Evolutionary conservation across 2,329 filamentous ascomycete genomes (phyloP).

Genomic region (Colletotrichum spaethianum): DNA sequence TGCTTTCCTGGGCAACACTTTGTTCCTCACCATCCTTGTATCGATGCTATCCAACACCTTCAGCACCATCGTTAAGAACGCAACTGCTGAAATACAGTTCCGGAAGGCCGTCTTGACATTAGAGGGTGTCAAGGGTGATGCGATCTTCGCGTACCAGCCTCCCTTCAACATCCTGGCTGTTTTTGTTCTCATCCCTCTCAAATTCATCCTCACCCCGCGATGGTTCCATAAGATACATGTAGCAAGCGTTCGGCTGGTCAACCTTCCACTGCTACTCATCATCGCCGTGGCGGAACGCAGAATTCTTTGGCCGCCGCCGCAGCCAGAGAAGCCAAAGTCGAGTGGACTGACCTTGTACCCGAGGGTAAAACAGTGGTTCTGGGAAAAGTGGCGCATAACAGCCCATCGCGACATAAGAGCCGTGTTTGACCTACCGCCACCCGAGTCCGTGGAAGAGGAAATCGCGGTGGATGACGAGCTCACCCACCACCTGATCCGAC

Average conservation of each 20-base stretch:
- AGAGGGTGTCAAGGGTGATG: constrained; percentile 88
- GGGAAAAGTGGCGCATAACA: constrained; percentile 78
- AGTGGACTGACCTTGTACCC: constrained; percentile 45
- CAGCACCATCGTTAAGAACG: constrained; percentile 81
- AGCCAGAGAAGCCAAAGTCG: constrained; percentile 39
- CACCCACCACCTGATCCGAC: constrained; percentile 70
- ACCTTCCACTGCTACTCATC: constrained; percentile 80
- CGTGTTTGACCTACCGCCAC: constrained; percentile 80
- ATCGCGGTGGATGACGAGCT: constrained; percentile 73
- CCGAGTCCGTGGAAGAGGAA: constrained; percentile 70
- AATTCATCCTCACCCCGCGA: constrained; percentile 81
- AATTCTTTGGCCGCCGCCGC: constrained; percentile 69
- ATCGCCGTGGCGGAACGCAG: constrained; percentile 81
- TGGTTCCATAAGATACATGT: constrained; percentile 96
- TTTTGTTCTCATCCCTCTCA: constrained; percentile 80
- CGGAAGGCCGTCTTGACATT: constrained; percentile 85
- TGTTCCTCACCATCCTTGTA: constrained; percentile 90
- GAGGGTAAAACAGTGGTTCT: constrained; percentile 65
- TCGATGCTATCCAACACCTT: constrained; percentile 91
- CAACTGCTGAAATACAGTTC: constrained; percentile 87
- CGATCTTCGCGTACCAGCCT: constrained; percentile 85
- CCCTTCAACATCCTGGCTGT: constrained; percentile 88
- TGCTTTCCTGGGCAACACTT: constrained; percentile 87
- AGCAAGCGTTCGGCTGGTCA: constrained; percentile 79
- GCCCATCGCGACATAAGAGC: constrained; percentile 80